These are phyloP conservation scores for Hibiscus mutabilis DNA, from an alignment of 345 rosid genomes.

Conservation along the genomic window DNA sequence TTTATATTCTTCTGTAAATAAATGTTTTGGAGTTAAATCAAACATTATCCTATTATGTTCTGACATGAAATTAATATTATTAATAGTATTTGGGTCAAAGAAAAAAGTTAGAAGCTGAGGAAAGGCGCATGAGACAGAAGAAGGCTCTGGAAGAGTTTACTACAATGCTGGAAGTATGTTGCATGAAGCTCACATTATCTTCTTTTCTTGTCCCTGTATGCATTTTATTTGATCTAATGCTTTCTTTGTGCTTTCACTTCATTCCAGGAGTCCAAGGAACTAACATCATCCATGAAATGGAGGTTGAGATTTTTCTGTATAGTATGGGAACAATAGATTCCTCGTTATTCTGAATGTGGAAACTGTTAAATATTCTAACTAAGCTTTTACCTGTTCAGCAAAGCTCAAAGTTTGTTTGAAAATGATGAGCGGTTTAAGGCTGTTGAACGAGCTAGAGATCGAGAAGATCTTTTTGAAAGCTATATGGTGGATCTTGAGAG, in stretches of 20 bases:
- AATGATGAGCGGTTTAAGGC: conserved; percentile 93
- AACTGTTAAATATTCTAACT: conserved; percentile 20
- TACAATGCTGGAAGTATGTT: conserved; percentile 89
- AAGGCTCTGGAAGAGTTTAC: conserved; percentile 85
- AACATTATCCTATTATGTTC: not conserved
- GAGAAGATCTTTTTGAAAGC: conserved; percentile 86
- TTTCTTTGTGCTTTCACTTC: conserved; percentile 18
- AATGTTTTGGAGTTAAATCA: not conserved
- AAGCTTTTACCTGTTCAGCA: conserved; percentile 41
- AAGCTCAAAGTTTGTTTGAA: conserved; percentile 81
- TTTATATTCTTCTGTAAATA: conserved; percentile 11
- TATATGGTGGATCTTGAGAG: conserved; percentile 84
- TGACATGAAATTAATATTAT: conserved; percentile 5
- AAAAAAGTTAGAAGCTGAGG: conserved; percentile 92
- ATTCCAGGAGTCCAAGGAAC: conserved; percentile 76
- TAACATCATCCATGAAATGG: conserved; percentile 85
- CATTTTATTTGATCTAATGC: conserved; percentile 17
- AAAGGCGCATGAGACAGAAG: conserved; percentile 87
- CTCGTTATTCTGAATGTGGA: not conserved
- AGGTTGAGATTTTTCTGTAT: conserved; percentile 42
- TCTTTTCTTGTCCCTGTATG: not conserved
- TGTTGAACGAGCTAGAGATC: conserved; percentile 80
- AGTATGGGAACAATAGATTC: conserved; percentile 5
- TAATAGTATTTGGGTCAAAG: conserved; percentile 92
- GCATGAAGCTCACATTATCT: not conserved